Evolutionary conservation across 2,329 filamentous ascomycete genomes (phyloP).

Genomic region (Ophiocordyceps australis): DNA sequence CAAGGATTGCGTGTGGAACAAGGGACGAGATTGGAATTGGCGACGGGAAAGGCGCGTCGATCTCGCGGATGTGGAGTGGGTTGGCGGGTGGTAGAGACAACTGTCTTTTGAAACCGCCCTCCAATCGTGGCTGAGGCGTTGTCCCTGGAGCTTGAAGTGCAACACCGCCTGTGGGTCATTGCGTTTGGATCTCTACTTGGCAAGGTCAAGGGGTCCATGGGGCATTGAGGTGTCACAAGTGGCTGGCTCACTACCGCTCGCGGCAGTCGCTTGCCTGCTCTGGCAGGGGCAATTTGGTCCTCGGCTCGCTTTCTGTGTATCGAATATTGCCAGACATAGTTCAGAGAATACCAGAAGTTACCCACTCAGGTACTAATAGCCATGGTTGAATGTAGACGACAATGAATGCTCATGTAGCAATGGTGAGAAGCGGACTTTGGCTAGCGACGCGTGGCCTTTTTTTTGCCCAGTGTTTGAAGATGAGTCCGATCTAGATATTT

Average conservation of each 20-base stretch:
- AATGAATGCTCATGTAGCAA: too few species aligned
- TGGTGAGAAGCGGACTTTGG: too few species aligned
- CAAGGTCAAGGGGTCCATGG: too few species aligned
- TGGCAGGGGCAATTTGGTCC: constrained; percentile 15
- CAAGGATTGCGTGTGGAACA: constrained; percentile 37
- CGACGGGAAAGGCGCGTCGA: constrained; percentile 44
- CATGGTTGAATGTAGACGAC: too few species aligned
- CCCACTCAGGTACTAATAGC: constrained; percentile 28
- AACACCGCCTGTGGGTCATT: too few species aligned
- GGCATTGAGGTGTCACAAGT: too few species aligned
- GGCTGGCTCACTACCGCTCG: too few species aligned
- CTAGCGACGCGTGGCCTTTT: too few species aligned
- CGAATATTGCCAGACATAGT: constrained; percentile 24
- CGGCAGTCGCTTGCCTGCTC: constrained; percentile 4
- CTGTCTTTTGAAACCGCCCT: constrained; percentile 20
- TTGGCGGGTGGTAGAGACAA: constrained; percentile 70
- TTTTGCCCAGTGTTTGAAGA: too few species aligned
- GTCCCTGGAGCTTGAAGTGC: too few species aligned
- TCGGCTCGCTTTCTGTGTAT: constrained; percentile 50
- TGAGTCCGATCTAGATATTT: too few species aligned
- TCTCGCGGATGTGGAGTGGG: constrained; percentile 77
- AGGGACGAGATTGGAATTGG: constrained; percentile 42
- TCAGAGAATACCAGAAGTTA: constrained; percentile 46
- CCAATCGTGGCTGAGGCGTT: constrained; percentile 47
- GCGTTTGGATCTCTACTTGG: too few species aligned